A percentile compares a stretch with the other conserved stretches of the same genome.
Evolutionary conservation across 495 filamentous ascomycete genomes (phyloP).

Genomic region (Talaromyces ruber): DNA sequence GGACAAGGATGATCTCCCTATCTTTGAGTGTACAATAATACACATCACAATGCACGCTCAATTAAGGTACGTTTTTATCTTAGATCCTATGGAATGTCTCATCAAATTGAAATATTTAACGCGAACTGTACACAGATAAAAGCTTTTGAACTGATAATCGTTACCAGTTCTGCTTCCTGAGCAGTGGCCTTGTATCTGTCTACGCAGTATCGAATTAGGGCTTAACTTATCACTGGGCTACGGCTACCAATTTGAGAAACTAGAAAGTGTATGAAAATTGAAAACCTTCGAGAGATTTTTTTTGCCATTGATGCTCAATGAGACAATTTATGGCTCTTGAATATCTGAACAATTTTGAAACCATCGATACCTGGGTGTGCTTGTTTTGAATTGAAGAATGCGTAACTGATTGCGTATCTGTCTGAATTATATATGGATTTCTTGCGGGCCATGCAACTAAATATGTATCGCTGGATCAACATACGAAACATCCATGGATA

Average conservation of each 20-base stretch:
- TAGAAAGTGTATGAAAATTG: not conserved
- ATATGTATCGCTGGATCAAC: too few species aligned
- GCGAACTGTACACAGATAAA: not conserved
- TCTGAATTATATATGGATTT: too few species aligned
- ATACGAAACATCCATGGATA: too few species aligned
- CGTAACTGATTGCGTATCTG: too few species aligned
- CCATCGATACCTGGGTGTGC: too few species aligned
- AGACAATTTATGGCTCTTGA: not conserved
- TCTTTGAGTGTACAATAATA: not conserved
- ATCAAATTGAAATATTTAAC: not conserved
- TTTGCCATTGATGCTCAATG: not conserved
- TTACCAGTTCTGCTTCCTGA: not conserved
- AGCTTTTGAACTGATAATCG: not conserved
- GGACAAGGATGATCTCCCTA: not conserved
- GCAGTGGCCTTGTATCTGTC: not conserved
- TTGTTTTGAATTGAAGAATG: too few species aligned
- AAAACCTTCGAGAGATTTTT: not conserved
- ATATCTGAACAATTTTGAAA: too few species aligned
- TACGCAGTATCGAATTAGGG: not conserved
- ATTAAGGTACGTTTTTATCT: not conserved
- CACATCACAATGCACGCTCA: not conserved
- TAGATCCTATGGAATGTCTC: not conserved
- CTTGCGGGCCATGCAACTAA: too few species aligned
- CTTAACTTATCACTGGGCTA: not conserved
- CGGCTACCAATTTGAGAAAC: not conserved